Conservation (phyloP, 2,329 filamentous ascomycete genomes). For the Diaporthe caulivora region DNA sequence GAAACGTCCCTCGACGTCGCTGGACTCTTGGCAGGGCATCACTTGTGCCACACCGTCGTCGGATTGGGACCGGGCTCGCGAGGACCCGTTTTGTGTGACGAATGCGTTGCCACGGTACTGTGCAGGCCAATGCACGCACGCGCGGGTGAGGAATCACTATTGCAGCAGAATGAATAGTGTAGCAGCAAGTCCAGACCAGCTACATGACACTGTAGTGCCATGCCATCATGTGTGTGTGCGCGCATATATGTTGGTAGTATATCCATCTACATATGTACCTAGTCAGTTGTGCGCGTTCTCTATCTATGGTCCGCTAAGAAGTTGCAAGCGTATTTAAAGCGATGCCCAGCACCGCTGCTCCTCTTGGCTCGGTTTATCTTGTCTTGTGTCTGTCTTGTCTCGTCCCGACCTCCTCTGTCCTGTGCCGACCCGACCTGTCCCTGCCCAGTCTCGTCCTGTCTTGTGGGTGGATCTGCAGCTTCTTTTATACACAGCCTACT, state of each 20-base stretch:
- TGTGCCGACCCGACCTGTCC: not conserved
- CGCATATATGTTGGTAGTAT: no score
- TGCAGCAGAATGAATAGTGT: not conserved
- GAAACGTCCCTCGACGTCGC: constrained; percentile 17
- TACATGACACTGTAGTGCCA: not conserved
- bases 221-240: no score
- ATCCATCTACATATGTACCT: no score
- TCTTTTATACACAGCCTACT: constrained; percentile 12
- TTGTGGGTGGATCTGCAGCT: constrained; percentile 13
- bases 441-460: constrained; percentile 23
- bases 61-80: constrained; percentile 7
- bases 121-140: constrained; percentile 1
- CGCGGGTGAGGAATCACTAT: not conserved
- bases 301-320: not conserved
- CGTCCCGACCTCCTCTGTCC: not conserved
- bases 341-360: constrained; percentile 10
- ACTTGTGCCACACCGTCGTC: constrained; percentile 11
- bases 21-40: constrained; percentile 20
- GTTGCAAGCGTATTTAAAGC: constrained; percentile 8
- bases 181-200: no score
- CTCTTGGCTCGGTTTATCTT: constrained; percentile 13
- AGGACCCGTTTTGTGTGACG: constrained; percentile 10
- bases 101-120: constrained; percentile 5
- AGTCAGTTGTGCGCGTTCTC: no score
- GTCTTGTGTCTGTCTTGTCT: not conserved